Evolutionary conservation across 1,284 basidiomycete genomes (phyloP), one percentile per base, ranked within the genome.

Genomic region (Prillingera fragicola): DNA sequence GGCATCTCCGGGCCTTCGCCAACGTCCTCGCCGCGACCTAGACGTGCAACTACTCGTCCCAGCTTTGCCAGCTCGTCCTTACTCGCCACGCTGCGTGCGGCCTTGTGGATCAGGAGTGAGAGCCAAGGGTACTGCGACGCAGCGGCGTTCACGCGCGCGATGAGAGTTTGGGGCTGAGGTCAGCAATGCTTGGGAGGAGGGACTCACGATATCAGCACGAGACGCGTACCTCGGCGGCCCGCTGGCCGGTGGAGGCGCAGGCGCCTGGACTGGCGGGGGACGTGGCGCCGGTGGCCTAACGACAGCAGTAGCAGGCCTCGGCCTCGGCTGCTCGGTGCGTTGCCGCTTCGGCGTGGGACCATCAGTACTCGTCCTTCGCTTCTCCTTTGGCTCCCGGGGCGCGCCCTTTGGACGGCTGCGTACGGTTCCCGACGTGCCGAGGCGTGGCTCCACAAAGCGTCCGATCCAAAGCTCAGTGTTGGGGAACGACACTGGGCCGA

Each of bases 401-500:
- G 27, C 42, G 41, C 36, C 28, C 35, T 39, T 37, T 23, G 40
- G 19, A 6, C 45, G 44, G 31, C 41, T 33, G 9, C 27, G 55
- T 41, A 28, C 52, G 13, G 46, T 49, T 1, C 40, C 43, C 1
- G 33, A 38, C 1, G 34, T 29, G 5, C 48, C 43, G 8, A 38
- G 31, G 21, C 60, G 43, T 4, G 61, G 60, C 33, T 60, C 56
- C 4, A 69, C 65, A 40, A 69, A 69, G n/a, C 57, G 43, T 3
- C 64, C 67, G 13, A 68, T 49, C 67, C 67, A 69, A 5, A 69
- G 50, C 43, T 67, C 65, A 3, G 64, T 66, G 24, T 56, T 59
- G 5, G 61, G 63, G 38, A 57, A 69, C 10, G 57, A 58, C 23
- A 69, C 57, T 1, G 65, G 62, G 21, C 67, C 67, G 12, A 69